Percentiles rank a stretch among this genome's conserved stretches.
Conservation (phyloP, 2,329 filamentous ascomycete genomes). For the Xylaria multiplex region DNA sequence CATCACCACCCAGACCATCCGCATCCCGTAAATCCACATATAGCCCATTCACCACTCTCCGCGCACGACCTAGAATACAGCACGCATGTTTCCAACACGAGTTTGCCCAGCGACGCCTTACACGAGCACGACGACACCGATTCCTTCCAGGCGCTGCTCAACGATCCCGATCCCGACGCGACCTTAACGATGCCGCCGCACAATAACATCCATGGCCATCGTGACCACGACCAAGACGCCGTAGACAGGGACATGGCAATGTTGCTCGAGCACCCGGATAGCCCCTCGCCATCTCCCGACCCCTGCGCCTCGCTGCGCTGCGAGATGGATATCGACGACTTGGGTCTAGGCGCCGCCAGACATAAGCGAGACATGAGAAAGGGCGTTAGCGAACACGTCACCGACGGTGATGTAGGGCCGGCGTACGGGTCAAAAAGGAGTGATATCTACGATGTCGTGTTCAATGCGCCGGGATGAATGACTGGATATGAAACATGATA, state of each 20-base stretch:
- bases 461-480: slow-evolving; percentile 28
- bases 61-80: slow-evolving; percentile 39
- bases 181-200: slow-evolving; percentile 28
- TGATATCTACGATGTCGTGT: slow-evolving; percentile 46
- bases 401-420: slow-evolving; percentile 7
- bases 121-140: slow-evolving; percentile 53
- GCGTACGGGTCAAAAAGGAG: slow-evolving; percentile 38
- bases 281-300: slow-evolving; percentile 16
- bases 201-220: slow-evolving; percentile 19
- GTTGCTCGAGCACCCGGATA: slow-evolving; percentile 45
- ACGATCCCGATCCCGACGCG: slow-evolving; percentile 56
- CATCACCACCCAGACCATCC: slow-evolving; percentile 40
- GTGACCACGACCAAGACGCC: slow-evolving; percentile 37
- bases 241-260: slow-evolving; percentile 48
- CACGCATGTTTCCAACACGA: slow-evolving; percentile 35
- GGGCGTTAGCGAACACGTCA: not conserved
- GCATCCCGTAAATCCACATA: slow-evolving; percentile 22
- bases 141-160: slow-evolving; percentile 63
- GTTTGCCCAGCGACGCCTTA: slow-evolving; percentile 18
- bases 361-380: not conserved
- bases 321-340: slow-evolving; percentile 43
- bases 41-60: slow-evolving; percentile 48
- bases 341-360: slow-evolving; percentile 5
- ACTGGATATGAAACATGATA: not conserved
- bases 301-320: slow-evolving; percentile 18